phyloP scores from a whole-genome alignment of 2,329 filamentous ascomycete species.

The Tolypocladium sp. region DNA sequence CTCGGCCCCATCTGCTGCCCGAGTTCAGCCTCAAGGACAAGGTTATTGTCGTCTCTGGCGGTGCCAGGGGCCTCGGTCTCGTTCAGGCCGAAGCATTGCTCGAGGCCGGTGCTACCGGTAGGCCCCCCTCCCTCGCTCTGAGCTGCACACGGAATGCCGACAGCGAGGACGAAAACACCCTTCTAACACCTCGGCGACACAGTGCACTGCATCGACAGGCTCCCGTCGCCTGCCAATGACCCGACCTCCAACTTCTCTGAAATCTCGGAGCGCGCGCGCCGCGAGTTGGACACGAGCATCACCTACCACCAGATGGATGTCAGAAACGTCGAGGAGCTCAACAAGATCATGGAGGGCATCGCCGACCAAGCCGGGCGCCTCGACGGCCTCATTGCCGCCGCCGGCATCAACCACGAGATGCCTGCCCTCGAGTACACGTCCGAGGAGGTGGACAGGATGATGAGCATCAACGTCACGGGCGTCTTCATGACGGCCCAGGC shows the following conservation, averaged over 20 bases:
- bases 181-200: background rate
- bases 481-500: constrained; percentile 80
- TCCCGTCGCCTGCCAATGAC: constrained; percentile 38
- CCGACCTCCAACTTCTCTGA: constrained; percentile 49
- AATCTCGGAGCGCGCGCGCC: constrained; percentile 53
- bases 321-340: constrained; percentile 58
- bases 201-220: constrained; percentile 60
- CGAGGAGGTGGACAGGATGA: constrained; percentile 66
- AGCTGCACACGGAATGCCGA: background rate
- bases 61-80: constrained; percentile 66
- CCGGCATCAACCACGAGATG: constrained; percentile 73
- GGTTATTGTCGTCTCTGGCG: constrained; percentile 69
- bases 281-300: constrained; percentile 57
- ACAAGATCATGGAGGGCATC: constrained; percentile 59
- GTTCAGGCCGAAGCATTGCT: constrained; percentile 71
- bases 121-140: background rate
- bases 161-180: too few species aligned
- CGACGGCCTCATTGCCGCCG: constrained; percentile 66
- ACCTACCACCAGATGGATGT: constrained; percentile 76
- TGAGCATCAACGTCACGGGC: constrained; percentile 81
- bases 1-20: constrained; percentile 36
- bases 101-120: constrained; percentile 66
- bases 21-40: constrained; percentile 71
- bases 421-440: constrained; percentile 73
- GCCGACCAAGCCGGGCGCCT: constrained; percentile 61